phyloP scores from a whole-genome alignment of 2,329 filamentous ascomycete genomes.

The Sphaerulina musiva region DNA sequence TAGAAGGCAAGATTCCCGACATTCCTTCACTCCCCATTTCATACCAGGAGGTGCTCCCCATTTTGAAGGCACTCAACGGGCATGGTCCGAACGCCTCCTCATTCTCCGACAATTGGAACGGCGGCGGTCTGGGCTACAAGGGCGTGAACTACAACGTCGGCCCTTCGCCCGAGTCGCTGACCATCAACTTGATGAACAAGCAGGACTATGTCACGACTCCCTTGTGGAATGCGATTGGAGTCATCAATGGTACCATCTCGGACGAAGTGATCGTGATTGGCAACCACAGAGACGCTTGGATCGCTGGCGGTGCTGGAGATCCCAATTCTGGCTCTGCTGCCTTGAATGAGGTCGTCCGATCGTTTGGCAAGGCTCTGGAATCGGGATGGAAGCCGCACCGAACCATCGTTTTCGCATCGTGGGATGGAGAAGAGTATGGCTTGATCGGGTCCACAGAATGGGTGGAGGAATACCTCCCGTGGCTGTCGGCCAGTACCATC shows the following conservation, averaged over 20 bases:
- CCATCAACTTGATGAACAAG: conserved; percentile 44
- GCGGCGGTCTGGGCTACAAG: conserved; percentile 65
- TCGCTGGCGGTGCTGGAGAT: conserved; percentile 74
- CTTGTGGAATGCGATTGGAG: conserved; percentile 71
- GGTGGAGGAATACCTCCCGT: conserved; percentile 83
- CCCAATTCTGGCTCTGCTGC: conserved; percentile 77
- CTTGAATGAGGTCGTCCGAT: conserved; percentile 69
- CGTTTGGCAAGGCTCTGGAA: conserved; percentile 64
- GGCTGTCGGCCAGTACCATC: conserved; percentile 65
- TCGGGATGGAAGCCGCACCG: conserved; percentile 77
- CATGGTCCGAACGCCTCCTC: conserved; percentile 72
- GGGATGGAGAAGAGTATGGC: conserved; percentile 70
- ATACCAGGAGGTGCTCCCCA: conserved; percentile 75
- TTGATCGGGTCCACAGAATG: conserved; percentile 83
- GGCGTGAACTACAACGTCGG: conserved; percentile 81
- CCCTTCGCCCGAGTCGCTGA: conserved; percentile 65
- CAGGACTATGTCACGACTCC: conserved; percentile 47
- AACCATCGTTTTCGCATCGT: conserved; percentile 78
- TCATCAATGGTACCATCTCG: conserved; percentile 78
- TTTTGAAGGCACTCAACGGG: conserved; percentile 85
- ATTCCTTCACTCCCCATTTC: conserved; percentile 92
- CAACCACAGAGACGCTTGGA: conserved; percentile 90
- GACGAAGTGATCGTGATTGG: conserved; percentile 84
- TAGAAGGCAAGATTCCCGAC: conserved; percentile 63
- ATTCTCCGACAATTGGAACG: conserved; percentile 63